Conservation (phyloP, 768 basidiomycete genomes). For the Dendrothele bispora region DNA sequence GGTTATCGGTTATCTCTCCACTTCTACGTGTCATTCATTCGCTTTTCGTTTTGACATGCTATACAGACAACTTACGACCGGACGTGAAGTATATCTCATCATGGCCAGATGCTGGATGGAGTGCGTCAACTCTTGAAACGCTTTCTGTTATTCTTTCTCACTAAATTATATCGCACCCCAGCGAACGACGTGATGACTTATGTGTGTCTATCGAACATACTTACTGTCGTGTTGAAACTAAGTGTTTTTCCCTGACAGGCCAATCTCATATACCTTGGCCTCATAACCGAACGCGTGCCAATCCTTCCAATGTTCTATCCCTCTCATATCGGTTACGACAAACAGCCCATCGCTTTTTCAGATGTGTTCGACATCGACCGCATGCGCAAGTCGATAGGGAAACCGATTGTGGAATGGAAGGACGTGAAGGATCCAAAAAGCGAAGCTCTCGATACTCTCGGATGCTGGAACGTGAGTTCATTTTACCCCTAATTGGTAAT, state of each 20-base stretch:
- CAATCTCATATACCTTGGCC: conserved; percentile 59
- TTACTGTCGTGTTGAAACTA: too few relatives aligned
- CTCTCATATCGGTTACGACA: conserved; percentile 52
- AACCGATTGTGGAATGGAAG: conserved; percentile 61
- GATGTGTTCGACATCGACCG: conserved; percentile 61
- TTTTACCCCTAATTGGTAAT: too few relatives aligned
- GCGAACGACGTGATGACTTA: conserved; percentile 82
- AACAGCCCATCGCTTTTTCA: conserved; percentile 53
- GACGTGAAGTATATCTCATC: conserved; percentile 69
- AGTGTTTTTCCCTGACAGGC: too few relatives aligned
- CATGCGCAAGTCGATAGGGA: conserved; percentile 40
- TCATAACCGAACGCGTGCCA: conserved; percentile 59
- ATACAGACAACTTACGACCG: conserved; percentile 62
- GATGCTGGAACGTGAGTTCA: conserved; percentile 62
- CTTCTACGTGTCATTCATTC: not conserved
- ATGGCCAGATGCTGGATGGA: conserved; percentile 81
- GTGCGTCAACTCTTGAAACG: conserved; percentile 41
- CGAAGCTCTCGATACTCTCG: conserved; percentile 41
- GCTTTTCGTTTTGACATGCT: not conserved
- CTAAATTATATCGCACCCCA: conserved; percentile 30
- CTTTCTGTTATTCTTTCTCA: too few relatives aligned
- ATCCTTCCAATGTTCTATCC: conserved; percentile 60
- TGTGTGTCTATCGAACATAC: too few relatives aligned
- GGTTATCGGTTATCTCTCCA: too few relatives aligned
- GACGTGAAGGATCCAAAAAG: conserved; percentile 54